phyloP scores from a whole-genome alignment of 1,139 yeast genomes.

The Sugiyamaella grinbergsii region DNA sequence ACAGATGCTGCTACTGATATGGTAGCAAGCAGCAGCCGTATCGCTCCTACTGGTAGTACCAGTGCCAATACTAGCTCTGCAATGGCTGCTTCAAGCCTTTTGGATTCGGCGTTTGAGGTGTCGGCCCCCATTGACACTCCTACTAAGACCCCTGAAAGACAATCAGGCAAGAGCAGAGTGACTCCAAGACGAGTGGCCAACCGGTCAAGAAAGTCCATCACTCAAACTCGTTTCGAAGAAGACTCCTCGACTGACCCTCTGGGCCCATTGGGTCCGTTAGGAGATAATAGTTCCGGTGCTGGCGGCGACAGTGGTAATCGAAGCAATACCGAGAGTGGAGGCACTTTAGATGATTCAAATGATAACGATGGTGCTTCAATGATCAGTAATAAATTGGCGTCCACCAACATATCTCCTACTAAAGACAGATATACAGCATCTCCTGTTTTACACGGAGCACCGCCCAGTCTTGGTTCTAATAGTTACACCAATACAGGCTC shows the following conservation, averaged over 20 bases:
- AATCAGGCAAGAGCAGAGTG: conserved; percentile 1
- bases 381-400: conserved; percentile 9
- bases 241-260: conserved; percentile 25
- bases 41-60: too few relatives aligned
- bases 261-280: conserved; percentile 24
- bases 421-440: background rate
- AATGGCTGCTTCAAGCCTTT: conserved; percentile 10
- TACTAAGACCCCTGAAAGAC: conserved; percentile 13
- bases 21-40: too few relatives aligned
- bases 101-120: too few relatives aligned
- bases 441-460: conserved; percentile 8
- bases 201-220: conserved; percentile 24
- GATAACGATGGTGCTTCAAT: conserved; percentile 9
- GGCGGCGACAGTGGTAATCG: conserved; percentile 11
- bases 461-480: background rate
- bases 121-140: too few relatives aligned
- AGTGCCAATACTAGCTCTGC: conserved; percentile 9
- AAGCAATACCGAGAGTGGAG: background rate
- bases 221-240: conserved; percentile 25
- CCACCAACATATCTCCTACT: conserved; percentile 8
- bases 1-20: too few relatives aligned
- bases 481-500: conserved; percentile 1
- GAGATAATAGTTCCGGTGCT: conserved; percentile 10
- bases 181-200: conserved; percentile 20
- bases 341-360: conserved; percentile 4